Evolutionary conservation across 2,329 filamentous ascomycete species (phyloP).

Genomic region (Aspergillus clavatus): DNA sequence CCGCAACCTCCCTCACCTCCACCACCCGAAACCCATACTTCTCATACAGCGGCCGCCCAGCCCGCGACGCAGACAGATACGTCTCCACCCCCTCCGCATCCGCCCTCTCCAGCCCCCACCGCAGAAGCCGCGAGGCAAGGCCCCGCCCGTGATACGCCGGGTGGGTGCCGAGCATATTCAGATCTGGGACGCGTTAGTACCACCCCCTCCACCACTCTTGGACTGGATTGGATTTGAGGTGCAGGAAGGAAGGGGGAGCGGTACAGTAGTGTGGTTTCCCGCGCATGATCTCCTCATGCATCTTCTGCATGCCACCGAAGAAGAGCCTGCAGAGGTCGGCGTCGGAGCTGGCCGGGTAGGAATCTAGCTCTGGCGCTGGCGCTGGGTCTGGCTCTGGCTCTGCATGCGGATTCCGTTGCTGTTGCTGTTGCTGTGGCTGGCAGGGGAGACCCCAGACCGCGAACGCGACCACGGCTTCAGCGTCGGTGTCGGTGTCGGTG

Average conservation of each 20-base stretch:
- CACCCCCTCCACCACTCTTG: neutral
- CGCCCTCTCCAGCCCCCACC: constrained; percentile 35
- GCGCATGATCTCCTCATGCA: constrained; percentile 16
- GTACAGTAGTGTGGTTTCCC: constrained; percentile 23
- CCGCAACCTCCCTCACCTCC: constrained; percentile 2
- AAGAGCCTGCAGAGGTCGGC: constrained; percentile 17
- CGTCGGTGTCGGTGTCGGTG: constrained; percentile 7
- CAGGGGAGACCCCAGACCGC: constrained; percentile 22
- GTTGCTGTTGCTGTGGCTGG: too few relatives aligned
- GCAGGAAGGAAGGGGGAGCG: constrained; percentile 3
- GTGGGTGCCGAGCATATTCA: constrained; percentile 24
- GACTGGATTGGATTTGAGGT: neutral
- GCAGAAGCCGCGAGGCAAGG: constrained; percentile 26
- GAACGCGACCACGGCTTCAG: constrained; percentile 17
- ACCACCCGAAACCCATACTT: constrained; percentile 35
- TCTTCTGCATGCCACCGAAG: constrained; percentile 16
- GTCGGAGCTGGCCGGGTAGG: constrained; percentile 16
- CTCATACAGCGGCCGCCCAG: constrained; percentile 35
- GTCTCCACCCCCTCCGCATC: constrained; percentile 30
- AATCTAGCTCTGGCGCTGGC: neutral
- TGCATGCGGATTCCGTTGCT: too few relatives aligned
- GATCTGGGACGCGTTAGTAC: constrained; percentile 9
- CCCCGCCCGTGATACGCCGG: constrained; percentile 20
- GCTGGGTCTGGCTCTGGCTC: too few relatives aligned
- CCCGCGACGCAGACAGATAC: constrained; percentile 34